phyloP scores from a whole-genome alignment of 2,329 filamentous ascomycete genomes.

The Ophioceras dolichostomum region DNA sequence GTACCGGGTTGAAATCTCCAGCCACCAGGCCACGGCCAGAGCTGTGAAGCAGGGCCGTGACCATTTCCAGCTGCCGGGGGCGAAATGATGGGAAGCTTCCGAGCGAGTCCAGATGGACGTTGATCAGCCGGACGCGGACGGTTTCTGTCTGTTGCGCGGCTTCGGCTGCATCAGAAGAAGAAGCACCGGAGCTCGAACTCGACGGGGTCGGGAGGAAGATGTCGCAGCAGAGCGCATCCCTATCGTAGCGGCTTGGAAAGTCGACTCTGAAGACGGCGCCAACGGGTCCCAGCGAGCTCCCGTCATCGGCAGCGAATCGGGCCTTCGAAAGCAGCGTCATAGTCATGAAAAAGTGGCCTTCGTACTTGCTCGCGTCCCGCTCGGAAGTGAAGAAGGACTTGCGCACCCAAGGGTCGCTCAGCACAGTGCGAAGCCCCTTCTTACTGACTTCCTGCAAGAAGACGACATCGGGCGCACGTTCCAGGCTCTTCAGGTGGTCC shows the following conservation, averaged over 20 bases:
- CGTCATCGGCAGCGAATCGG: conserved; percentile 10
- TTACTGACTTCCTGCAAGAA: conserved; percentile 22
- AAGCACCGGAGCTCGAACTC: neutral
- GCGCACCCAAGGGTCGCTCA: conserved; percentile 14
- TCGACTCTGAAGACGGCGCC: conserved; percentile 19
- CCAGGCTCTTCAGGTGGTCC: conserved; percentile 8
- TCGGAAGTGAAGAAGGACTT: conserved; percentile 19
- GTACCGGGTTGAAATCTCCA: conserved; percentile 26
- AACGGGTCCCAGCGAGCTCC: conserved; percentile 4
- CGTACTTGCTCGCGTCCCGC: conserved; percentile 11
- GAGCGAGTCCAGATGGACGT: conserved; percentile 26
- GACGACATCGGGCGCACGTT: conserved; percentile 14
- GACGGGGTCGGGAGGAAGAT: conserved; percentile 10
- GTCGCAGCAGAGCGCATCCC: conserved; percentile 23
- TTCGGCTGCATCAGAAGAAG: neutral
- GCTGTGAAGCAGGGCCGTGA: conserved; percentile 12
- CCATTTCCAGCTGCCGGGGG: conserved; percentile 16
- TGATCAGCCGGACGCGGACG: conserved; percentile 17
- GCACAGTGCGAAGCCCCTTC: conserved; percentile 11
- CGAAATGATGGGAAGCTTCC: conserved; percentile 14
- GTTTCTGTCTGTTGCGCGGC: neutral
- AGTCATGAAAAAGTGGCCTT: conserved; percentile 11
- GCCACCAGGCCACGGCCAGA: conserved; percentile 19
- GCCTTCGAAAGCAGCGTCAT: conserved; percentile 16
- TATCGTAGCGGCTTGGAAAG: conserved; percentile 16